phyloP scores from a whole-genome alignment of 208 protist genomes.

The Paratrypanosoma confusum region DNA sequence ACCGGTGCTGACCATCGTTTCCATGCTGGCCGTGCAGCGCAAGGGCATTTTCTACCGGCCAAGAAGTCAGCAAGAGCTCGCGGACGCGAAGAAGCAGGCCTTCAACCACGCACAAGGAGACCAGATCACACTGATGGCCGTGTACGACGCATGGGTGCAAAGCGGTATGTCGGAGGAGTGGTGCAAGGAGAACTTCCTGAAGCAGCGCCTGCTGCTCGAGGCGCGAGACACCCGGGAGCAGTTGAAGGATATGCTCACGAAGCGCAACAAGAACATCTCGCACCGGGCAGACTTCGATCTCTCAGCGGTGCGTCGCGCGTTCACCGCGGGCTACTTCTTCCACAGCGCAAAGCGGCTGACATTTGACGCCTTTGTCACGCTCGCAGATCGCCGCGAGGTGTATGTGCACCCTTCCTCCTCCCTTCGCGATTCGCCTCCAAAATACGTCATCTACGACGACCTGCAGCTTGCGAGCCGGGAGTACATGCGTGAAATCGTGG shows the following conservation, averaged over 20 bases:
- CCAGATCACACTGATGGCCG: constrained; percentile 95
- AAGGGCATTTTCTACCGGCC: constrained; percentile 88
- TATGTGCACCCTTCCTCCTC: constrained; percentile 81
- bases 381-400: constrained; percentile 82
- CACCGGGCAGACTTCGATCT: constrained; percentile 85
- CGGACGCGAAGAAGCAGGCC: constrained; percentile 93
- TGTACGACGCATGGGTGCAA: constrained; percentile 90
- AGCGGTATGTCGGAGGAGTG: constrained; percentile 90
- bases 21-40: constrained; percentile 93
- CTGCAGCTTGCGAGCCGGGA: constrained; percentile 95
- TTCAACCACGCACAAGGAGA: constrained; percentile 96
- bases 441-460: constrained; percentile 97
- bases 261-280: constrained; percentile 91
- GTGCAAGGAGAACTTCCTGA: constrained; percentile 97
- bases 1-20: constrained; percentile 97
- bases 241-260: constrained; percentile 91
- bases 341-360: constrained; percentile 91
- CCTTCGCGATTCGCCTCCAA: constrained; percentile 76
- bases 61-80: constrained; percentile 78
- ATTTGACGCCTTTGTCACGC: constrained; percentile 66
- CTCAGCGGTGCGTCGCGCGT: constrained; percentile 89
- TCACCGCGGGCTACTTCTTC: constrained; percentile 97
- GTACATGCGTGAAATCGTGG: constrained; percentile 94
- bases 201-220: constrained; percentile 90
- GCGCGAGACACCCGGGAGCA: constrained; percentile 96